These are phyloP conservation scores for Pichia occidentalis DNA, from an alignment of 805 yeast genomes.

Conservation along the genomic window DNA sequence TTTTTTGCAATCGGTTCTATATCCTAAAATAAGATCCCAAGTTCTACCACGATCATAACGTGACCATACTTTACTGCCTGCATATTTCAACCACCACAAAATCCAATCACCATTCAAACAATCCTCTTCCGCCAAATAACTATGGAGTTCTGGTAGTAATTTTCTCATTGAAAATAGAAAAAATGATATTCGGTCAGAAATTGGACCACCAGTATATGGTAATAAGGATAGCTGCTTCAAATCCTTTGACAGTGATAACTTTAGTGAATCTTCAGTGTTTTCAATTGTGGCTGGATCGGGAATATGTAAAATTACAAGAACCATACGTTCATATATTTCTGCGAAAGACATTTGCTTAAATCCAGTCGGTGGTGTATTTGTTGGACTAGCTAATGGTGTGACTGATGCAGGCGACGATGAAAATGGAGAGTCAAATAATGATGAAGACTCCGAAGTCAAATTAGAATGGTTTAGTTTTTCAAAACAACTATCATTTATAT, in stretches of 20 bases:
- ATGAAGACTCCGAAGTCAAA: constrained; percentile 15
- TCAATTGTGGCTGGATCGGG: constrained; percentile 40
- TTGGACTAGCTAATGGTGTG: constrained; percentile 21
- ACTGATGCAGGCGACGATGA: constrained; percentile 24
- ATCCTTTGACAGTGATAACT: constrained; percentile 17
- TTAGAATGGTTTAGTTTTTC: constrained; percentile 23
- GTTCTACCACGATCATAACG: constrained; percentile 76
- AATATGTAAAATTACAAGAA: constrained; percentile 67
- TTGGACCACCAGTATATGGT: constrained; percentile 45
- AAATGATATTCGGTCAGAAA: constrained; percentile 60
- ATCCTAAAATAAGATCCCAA: constrained; percentile 85
- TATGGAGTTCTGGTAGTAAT: constrained; percentile 67
- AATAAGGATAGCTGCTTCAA: constrained; percentile 15
- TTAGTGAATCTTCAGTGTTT: not conserved
- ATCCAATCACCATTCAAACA: constrained; percentile 80
- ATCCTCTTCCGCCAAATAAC: constrained; percentile 74
- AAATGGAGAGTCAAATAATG: constrained; percentile 21
- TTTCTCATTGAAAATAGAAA: constrained; percentile 59
- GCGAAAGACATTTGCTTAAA: constrained; percentile 46
- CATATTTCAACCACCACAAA: constrained; percentile 90
- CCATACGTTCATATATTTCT: constrained; percentile 68
- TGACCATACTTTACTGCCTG: constrained; percentile 82
- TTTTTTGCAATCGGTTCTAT: constrained; percentile 41
- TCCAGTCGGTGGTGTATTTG: constrained; percentile 14
- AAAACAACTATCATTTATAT: constrained; percentile 28